A percentile compares a stretch with the other conserved stretches of the same genome.
Evolutionary conservation across 441 rosid species (phyloP).

Genomic region (Brassica balearica): DNA sequence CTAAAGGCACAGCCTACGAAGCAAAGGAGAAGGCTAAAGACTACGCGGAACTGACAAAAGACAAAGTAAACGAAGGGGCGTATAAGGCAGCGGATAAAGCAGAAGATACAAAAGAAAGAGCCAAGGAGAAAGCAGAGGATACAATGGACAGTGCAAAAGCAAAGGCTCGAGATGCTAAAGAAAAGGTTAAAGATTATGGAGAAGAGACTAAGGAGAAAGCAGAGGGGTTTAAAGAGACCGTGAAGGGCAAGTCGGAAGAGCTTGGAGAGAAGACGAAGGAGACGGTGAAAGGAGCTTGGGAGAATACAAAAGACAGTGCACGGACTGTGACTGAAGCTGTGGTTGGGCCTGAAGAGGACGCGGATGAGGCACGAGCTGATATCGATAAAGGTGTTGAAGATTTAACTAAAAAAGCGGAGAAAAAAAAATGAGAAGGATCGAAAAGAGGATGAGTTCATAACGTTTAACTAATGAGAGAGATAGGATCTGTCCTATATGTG

Average conservation of each 20-base stretch:
- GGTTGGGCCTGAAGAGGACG: constrained; percentile 58
- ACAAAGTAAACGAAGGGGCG: constrained; percentile 36
- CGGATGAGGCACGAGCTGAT: constrained; percentile 42
- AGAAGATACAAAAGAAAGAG: constrained; percentile 35
- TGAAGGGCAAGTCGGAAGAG: constrained; percentile 46
- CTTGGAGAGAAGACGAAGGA: constrained; percentile 59
- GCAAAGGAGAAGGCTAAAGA: constrained; percentile 31
- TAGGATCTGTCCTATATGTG: background rate
- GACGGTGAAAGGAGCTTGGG: constrained; percentile 66
- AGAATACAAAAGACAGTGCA: constrained; percentile 55
- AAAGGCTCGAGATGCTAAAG: constrained; percentile 34
- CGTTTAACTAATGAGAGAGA: constrained; percentile 30
- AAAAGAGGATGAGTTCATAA: constrained; percentile 36
- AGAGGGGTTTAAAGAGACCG: constrained; percentile 44
- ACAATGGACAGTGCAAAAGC: constrained; percentile 37
- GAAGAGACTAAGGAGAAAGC: constrained; percentile 49
- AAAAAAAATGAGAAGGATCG: constrained; percentile 23
- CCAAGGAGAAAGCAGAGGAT: constrained; percentile 32
- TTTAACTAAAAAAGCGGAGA: constrained; percentile 41
- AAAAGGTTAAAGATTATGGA: constrained; percentile 38
- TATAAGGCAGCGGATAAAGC: constrained; percentile 37
- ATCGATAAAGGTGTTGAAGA: constrained; percentile 52
- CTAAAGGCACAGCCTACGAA: constrained; percentile 46
- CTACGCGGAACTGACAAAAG: constrained; percentile 14
- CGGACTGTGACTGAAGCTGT: constrained; percentile 69